Evolutionary conservation across 2,329 filamentous ascomycete genomes (phyloP).

Genomic region (Ophioceras dolichostomum): DNA sequence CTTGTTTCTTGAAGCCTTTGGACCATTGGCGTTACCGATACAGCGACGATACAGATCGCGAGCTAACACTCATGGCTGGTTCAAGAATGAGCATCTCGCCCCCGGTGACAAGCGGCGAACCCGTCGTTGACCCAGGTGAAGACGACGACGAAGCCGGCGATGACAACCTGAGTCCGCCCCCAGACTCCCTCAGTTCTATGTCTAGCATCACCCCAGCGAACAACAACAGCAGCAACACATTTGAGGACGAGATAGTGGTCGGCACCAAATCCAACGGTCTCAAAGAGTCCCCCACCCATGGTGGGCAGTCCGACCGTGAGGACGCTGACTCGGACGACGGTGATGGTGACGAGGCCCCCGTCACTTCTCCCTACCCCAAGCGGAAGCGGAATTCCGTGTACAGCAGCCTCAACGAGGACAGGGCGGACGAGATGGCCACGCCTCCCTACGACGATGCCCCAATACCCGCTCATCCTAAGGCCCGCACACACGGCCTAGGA

Average conservation of each 20-base stretch:
- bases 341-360: slow-evolving; percentile 19
- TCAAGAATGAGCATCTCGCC: not conserved
- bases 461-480: slow-evolving; percentile 7
- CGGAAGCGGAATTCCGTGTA: slow-evolving; percentile 41
- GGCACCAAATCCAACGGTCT: slow-evolving; percentile 26
- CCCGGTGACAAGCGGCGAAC: not conserved
- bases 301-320: slow-evolving; percentile 22
- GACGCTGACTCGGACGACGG: slow-evolving; percentile 32
- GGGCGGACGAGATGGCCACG: slow-evolving; percentile 20
- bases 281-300: slow-evolving; percentile 21
- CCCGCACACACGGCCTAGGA: slow-evolving; percentile 14
- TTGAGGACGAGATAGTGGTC: slow-evolving; percentile 40
- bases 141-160: slow-evolving; percentile 20
- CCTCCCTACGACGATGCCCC: not conserved
- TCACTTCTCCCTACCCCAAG: slow-evolving; percentile 32
- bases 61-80: too few species aligned
- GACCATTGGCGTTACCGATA: too few species aligned
- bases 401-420: slow-evolving; percentile 34
- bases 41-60: too few species aligned
- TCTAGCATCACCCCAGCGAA: slow-evolving; percentile 19
- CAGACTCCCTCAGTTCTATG: slow-evolving; percentile 15
- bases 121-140: not conserved
- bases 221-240: slow-evolving; percentile 14
- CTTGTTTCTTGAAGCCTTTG: too few species aligned
- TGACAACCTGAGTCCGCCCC: slow-evolving; percentile 30